Evolutionary conservation across 331 rosid genomes (phyloP).

Genomic region (Stylosanthes scabra): DNA sequence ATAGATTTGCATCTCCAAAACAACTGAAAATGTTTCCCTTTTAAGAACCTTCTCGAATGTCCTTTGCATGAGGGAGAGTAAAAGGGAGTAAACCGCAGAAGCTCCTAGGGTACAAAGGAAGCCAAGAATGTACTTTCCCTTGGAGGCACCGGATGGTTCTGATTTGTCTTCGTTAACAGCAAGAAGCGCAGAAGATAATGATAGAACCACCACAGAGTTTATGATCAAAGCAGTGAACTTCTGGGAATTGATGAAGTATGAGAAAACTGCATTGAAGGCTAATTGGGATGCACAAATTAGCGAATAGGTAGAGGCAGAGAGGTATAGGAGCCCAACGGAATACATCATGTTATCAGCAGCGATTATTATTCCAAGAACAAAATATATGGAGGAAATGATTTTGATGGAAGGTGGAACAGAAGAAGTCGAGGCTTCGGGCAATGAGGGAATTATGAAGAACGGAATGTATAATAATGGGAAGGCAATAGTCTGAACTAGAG

Average conservation of each 20-base stretch:
- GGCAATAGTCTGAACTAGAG: conserved; percentile 55
- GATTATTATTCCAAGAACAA: conserved; percentile 43
- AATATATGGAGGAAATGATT: conserved; percentile 30
- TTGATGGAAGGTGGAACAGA: conserved; percentile 36
- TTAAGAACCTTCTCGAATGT: conserved; percentile 59
- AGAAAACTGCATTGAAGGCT: conserved; percentile 65
- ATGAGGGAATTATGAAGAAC: conserved; percentile 36
- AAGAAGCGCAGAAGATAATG: conserved; percentile 59
- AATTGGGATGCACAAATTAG: conserved; percentile 57
- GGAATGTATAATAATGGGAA: conserved; percentile 51
- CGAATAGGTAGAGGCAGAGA: conserved; percentile 55
- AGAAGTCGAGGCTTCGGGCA: conserved; percentile 41
- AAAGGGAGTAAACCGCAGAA: conserved; percentile 54
- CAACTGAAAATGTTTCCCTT: conserved; percentile 54
- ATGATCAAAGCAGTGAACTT: conserved; percentile 55
- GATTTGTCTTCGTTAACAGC: conserved; percentile 42
- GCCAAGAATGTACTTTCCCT: conserved; percentile 46
- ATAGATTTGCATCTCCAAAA: conserved; percentile 63
- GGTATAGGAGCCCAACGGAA: conserved; percentile 53
- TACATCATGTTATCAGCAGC: conserved; percentile 58
- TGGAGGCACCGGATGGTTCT: conserved; percentile 34
- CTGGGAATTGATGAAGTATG: conserved; percentile 59
- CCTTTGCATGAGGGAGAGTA: conserved; percentile 62
- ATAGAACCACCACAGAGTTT: conserved; percentile 55
- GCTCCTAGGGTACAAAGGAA: conserved; percentile 63